Evolutionary conservation across 1,139 yeast species (phyloP), one percentile per base, ranked within the genome.

Genomic region (Geotrichum aggregatum): DNA sequence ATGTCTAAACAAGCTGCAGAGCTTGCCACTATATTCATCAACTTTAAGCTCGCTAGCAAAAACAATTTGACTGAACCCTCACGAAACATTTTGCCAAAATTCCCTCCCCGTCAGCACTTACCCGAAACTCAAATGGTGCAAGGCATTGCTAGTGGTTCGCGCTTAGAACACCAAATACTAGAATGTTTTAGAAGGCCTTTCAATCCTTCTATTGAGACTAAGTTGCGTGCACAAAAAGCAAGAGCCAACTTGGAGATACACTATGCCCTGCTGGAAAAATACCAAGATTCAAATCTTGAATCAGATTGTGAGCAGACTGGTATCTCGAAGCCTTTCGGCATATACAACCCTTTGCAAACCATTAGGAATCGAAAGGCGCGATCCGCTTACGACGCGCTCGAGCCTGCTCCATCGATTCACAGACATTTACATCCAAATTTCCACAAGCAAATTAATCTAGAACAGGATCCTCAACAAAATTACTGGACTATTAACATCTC

Each of bases 291-390:
- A 2, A 3, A 5, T n/a, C 4, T n/a, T n/a, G n/a, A n/a, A 2
- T 13, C n/a, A 24, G 36, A 16, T 2, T 34, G 18, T 14, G 19
- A 13, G 18, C 14, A 8, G 3, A 34, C 2, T 13, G 18, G 19
- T 6, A 24, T 16, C 26, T 8, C n/a, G 22, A 18, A 22, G 13
- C 24, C n/a, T 11, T 14, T 18, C 22, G 7, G 11, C 16, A 3
- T 26, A 2, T 88, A 84, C 68, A 88, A 88, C 63, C 96, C 96
- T 1, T 70, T 88, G 44, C 96, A 87, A 64, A 77, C 83, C 18
- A 79, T 88, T 35, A 71, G 97, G 56, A 85, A 88, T 66, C 72
- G 96, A 75, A 54, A 10, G 66, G 78, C 58, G 75, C 76, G 58
- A 77, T 76, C 59, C 71, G 76, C 59, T 65, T 64, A 51, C 38